Base-by-base conservation (phyloP, 2,329 filamentous ascomycete species). In the Byssoonygena ceratinophila region DNA sequence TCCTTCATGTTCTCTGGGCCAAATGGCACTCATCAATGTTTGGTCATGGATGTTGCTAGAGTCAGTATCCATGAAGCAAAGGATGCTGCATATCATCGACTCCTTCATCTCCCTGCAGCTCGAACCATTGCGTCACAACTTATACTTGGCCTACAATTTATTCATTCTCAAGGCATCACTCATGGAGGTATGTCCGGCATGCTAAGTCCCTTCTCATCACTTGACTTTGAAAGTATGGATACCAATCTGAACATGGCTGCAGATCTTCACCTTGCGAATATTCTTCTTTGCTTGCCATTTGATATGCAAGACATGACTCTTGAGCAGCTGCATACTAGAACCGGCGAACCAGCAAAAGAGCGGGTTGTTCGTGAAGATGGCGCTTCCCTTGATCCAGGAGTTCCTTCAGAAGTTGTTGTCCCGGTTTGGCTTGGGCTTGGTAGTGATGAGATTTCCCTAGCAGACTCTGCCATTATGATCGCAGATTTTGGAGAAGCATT, bases 401-500 rank as follows among this genome's bases (percentile, higher is more conserved):
- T 63, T 22, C 61, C 61, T 41, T 31, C 49, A 34, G 29, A 61
- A 29, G 56, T 58, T 16, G 43, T 59, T 46, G 48, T 59, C 11
- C 60, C 59, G 1, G 44, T 57, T 14, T 63, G 60, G 61, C 59
- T 63, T 11, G 61, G 61, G 12, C 31, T 54, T 14, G 45, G 49
- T 27, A 62, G 60, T 54, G 54, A 66, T 39, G 52, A 63, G 12
- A 49, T 64, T 22, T 51, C 54, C 22, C 57, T 61, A 8, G 31
- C 55, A 39, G 60, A 66, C 43, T 52, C 60, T 29, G 55, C 40
- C 7, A 61, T 66, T 18, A 18, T 60, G 25, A 56, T 66, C 51
- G 20, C 56, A 53, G 63, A 65, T 49, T 66, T 64, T 55, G 60
- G 60, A 41, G 55, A 64, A 52, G 51, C 62, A 27, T 64, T 61